Evolutionary conservation across 768 basidiomycete species (phyloP).

Genomic region (Gloeopeniophorella convolvens): DNA sequence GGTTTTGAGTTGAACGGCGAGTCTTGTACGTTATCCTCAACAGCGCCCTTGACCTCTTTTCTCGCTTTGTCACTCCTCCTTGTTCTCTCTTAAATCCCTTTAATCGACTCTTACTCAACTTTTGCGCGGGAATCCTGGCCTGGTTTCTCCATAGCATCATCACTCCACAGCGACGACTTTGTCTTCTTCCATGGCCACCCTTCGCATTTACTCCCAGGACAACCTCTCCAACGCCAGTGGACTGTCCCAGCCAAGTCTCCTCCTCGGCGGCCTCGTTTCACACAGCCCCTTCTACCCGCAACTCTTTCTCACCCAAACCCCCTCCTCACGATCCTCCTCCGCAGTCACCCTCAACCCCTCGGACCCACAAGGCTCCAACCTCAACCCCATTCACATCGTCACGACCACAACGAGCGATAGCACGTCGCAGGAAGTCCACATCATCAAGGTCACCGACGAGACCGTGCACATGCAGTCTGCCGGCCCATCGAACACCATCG

Average conservation of each 20-base stretch:
- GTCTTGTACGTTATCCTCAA: slow-evolving; percentile 10
- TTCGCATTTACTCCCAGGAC: neutral
- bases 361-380: slow-evolving; percentile 10
- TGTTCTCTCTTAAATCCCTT: neutral
- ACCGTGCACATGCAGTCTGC: slow-evolving; percentile 37
- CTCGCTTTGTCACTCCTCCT: neutral
- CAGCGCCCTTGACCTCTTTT: neutral
- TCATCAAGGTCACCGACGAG: slow-evolving; percentile 49
- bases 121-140: too few relatives aligned
- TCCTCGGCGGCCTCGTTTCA: slow-evolving; percentile 14
- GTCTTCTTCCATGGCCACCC: slow-evolving; percentile 11
- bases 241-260: slow-evolving; percentile 11
- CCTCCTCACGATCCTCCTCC: slow-evolving; percentile 19
- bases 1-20: too few relatives aligned
- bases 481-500: slow-evolving; percentile 29
- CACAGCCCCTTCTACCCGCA: slow-evolving; percentile 7
- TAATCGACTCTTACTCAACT: neutral
- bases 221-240: slow-evolving; percentile 3
- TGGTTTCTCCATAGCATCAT: too few relatives aligned
- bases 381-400: slow-evolving; percentile 32
- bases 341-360: slow-evolving; percentile 7
- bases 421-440: slow-evolving; percentile 44
- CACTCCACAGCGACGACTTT: too few relatives aligned
- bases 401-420: slow-evolving; percentile 24
- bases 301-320: slow-evolving; percentile 3